These are phyloP conservation scores for Alternaria arborescens DNA, from an alignment of 2,329 filamentous ascomycete species.

Conservation along the genomic window DNA sequence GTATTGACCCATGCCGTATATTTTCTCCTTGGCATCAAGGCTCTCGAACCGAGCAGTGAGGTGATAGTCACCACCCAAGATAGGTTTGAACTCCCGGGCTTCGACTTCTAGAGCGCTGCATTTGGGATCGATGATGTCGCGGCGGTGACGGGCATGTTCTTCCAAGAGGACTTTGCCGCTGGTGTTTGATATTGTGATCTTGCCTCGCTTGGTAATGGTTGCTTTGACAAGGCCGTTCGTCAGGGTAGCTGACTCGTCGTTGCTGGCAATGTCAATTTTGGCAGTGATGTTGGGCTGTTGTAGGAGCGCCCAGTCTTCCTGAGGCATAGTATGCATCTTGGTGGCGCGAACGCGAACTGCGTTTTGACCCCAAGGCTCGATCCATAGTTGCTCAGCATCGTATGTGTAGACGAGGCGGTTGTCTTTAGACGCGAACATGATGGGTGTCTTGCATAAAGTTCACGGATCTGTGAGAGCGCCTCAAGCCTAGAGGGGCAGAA, in stretches of 20 bases:
- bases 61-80: slow-evolving; percentile 63
- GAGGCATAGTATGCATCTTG: slow-evolving; percentile 45
- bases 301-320: slow-evolving; percentile 38
- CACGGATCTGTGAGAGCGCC: background rate
- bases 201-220: slow-evolving; percentile 58
- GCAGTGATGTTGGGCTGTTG: slow-evolving; percentile 6
- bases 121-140: slow-evolving; percentile 64
- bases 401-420: slow-evolving; percentile 63
- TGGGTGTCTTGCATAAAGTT: background rate
- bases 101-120: slow-evolving; percentile 66
- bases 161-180: slow-evolving; percentile 59
- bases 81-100: slow-evolving; percentile 66
- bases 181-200: slow-evolving; percentile 58
- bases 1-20: slow-evolving; percentile 76
- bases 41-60: slow-evolving; percentile 68
- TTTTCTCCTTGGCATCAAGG: slow-evolving; percentile 62
- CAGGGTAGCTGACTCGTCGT: slow-evolving; percentile 51
- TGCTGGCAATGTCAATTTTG: slow-evolving; percentile 17
- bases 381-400: slow-evolving; percentile 59
- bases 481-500: background rate
- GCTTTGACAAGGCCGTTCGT: slow-evolving; percentile 61
- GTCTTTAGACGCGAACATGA: slow-evolving; percentile 8
- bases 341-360: slow-evolving; percentile 60
- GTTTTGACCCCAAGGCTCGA: slow-evolving; percentile 61
- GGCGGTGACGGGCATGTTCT: slow-evolving; percentile 62